Evolutionary conservation across 139 green algal species (phyloP), one percentile per base, ranked within the genome.

Genomic region (Closterium sp.): DNA sequence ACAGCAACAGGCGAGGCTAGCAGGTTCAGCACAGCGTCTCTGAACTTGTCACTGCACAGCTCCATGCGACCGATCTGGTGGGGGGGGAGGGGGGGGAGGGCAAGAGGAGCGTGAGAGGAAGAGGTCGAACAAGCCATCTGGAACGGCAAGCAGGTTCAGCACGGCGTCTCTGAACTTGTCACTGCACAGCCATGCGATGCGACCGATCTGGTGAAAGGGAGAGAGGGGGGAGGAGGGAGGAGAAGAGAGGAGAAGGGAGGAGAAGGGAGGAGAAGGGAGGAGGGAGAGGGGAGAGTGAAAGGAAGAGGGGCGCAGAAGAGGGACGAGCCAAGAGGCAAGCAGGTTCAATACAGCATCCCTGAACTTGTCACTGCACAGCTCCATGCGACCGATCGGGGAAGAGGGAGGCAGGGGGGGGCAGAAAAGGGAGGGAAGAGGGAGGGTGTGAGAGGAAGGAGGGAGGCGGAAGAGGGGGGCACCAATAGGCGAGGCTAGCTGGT

Each of bases 341-440:
- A 93, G 87, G 32, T 87, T 16, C 7, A 85, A 33, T 23, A 93
- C 90, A 33, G 90, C 90, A 4, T 93, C 87, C 16, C 34, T 33
- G 90, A 93, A 93, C 21, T 36, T 38, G 23, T 92, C 33, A 34
- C 90, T 93, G 38, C 90, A 92, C 10, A 93, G 90, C 35, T 66
- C 90, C 90, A 93, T 92, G 10, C 86, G 83, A 7, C 90, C 90
- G 10, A 93, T 84, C 90, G 43, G 12, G 9, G 10, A 16, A 16
- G 8, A 69, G 7, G 43, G 8, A 69, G 43, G 43, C 12, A 69
- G 43, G 43, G 43, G 43, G 43, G 23, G 3, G 43, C 0, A 16
- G 43, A 16, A 69, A 0, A 69, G 43, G 43, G 43, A 69, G 43
- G 43, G 43, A 2, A 10, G 16, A 66, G 38, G 38, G 43, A 16